Evolutionary conservation across 441 rosid genomes (phyloP).

Genomic region (Pelargonium citronellum): DNA sequence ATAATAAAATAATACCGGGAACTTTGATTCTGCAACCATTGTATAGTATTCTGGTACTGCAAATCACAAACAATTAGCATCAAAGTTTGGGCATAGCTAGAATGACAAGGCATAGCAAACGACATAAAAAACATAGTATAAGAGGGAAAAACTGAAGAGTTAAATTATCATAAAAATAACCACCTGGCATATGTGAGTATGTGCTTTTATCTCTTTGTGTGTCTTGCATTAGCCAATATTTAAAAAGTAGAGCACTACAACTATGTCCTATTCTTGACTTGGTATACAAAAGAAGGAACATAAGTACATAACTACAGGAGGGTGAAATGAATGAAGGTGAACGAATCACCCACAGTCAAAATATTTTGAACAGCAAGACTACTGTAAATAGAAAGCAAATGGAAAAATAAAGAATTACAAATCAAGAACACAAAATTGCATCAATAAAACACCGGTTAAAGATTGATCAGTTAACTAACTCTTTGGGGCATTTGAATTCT

Average conservation of each 20-base stretch:
- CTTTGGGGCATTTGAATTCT: slow-evolving; percentile 59
- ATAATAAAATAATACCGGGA: slow-evolving; percentile 46
- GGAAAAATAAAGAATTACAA: neutral
- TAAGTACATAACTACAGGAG: neutral
- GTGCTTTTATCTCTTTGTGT: neutral
- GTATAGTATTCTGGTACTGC: slow-evolving; percentile 71
- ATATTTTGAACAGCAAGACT: neutral
- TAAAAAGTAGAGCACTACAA: neutral
- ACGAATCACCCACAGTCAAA: too few species aligned
- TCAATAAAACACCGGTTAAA: neutral
- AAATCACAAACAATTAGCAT: slow-evolving; percentile 28
- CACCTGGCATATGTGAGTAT: neutral
- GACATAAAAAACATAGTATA: too few species aligned
- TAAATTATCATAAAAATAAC: neutral
- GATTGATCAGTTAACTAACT: slow-evolving; percentile 37
- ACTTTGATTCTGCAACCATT: slow-evolving; percentile 68
- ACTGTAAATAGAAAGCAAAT: neutral
- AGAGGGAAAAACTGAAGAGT: neutral
- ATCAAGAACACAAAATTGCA: neutral
- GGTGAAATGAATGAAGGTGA: neutral
- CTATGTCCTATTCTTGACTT: neutral
- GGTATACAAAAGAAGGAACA: neutral
- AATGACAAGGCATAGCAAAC: neutral
- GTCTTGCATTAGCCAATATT: neutral
- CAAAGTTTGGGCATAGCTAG: neutral